These are phyloP conservation scores for Fusarium verrucosum DNA, from an alignment of 2,329 filamentous ascomycete genomes.

Conservation along the genomic window DNA sequence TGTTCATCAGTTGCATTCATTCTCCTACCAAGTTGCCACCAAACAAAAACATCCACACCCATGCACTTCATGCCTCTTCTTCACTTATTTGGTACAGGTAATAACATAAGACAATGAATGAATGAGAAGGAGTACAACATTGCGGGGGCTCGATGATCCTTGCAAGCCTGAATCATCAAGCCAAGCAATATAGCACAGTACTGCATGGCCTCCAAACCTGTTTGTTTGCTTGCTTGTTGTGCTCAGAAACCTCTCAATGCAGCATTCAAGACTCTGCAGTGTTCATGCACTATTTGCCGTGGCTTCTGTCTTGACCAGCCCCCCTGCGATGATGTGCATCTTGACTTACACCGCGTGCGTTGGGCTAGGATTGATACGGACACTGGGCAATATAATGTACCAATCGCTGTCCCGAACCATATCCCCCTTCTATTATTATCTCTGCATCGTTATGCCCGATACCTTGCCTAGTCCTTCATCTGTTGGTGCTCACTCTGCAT, in stretches of 20 bases:
- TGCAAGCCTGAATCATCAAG: slow-evolving; percentile 5
- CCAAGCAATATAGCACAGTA: background rate
- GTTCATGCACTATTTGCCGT: slow-evolving; percentile 5
- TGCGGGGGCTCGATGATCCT: background rate
- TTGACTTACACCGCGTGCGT: slow-evolving; percentile 17
- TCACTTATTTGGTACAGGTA: background rate
- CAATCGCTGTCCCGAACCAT: slow-evolving; percentile 18
- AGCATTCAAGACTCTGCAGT: background rate
- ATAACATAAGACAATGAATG: background rate
- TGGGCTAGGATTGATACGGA: slow-evolving; percentile 6
- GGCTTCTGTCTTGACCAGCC: slow-evolving; percentile 9
- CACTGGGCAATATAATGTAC: background rate
- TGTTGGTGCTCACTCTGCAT: background rate
- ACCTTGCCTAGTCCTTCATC: background rate
- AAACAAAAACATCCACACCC: background rate
- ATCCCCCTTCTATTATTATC: slow-evolving; percentile 15
- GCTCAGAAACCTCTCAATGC: background rate
- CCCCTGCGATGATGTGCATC: slow-evolving; percentile 32
- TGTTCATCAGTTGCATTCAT: background rate
- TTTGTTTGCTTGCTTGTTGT: slow-evolving; percentile 3
- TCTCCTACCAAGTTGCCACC: background rate
- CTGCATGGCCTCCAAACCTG: background rate
- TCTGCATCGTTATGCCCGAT: background rate
- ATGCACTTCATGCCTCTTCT: background rate
- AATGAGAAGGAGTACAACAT: background rate